phyloP scores from a whole-genome alignment of 1,284 basidiomycete species.

The Ganoderma resinaceum region DNA sequence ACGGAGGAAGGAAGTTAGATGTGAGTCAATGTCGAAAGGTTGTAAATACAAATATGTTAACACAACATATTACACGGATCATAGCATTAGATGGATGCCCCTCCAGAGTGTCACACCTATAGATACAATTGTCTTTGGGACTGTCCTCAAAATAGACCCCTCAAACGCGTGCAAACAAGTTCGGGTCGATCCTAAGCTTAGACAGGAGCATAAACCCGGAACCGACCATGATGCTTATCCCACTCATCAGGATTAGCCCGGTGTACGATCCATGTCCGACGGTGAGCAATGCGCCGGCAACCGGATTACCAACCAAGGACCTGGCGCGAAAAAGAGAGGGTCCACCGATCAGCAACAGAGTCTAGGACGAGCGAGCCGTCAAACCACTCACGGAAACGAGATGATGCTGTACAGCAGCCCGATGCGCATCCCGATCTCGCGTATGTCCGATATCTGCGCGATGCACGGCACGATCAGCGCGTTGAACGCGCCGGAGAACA shows the following conservation, averaged over 20 bases:
- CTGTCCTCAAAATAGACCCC: not conserved
- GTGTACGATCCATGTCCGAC: conserved; percentile 54
- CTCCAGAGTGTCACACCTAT: not conserved
- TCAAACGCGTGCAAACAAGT: conserved; percentile 49
- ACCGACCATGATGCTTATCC: conserved; percentile 59
- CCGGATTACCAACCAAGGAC: conserved; percentile 64
- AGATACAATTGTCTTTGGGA: conserved; percentile 6
- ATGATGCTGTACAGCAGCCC: conserved; percentile 68
- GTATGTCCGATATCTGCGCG: conserved; percentile 52
- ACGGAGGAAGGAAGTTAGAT: not conserved
- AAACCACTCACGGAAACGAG: conserved; percentile 67
- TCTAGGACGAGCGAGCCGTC: not conserved
- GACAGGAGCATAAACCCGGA: conserved; percentile 59
- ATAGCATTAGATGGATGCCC: not conserved
- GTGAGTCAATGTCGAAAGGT: not conserved
- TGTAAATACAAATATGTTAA: conserved; percentile 5
- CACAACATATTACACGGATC: not conserved
- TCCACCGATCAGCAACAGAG: not conserved
- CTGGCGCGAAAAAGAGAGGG: conserved; percentile 40
- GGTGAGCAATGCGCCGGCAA: conserved; percentile 60
- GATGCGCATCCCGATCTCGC: conserved; percentile 63
- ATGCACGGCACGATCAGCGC: conserved; percentile 42
- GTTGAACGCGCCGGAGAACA: conserved; percentile 44
- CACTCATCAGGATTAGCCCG: conserved; percentile 62
- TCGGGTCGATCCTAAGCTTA: conserved; percentile 52